phyloP scores from a whole-genome alignment of 352 stramenopile species.

The Aphanomyces stellatus region DNA sequence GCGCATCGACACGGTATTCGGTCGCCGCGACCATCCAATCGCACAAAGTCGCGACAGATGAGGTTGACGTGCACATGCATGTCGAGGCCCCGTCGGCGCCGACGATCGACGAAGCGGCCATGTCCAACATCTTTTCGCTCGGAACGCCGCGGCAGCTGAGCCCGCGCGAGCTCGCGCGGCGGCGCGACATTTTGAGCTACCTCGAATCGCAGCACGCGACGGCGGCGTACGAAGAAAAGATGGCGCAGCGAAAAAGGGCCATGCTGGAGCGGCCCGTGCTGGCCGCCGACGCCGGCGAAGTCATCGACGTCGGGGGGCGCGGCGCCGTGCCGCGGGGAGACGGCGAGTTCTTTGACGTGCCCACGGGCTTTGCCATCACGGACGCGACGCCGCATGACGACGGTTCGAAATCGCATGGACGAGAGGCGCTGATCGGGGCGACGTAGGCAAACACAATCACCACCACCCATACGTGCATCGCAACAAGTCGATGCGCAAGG shows the following conservation, averaged over 20 bases:
- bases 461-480: too few species aligned
- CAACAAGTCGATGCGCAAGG: too few species aligned
- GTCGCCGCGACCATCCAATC: neutral
- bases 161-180: constrained; percentile 32
- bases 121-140: constrained; percentile 54
- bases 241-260: neutral
- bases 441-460: too few species aligned
- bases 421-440: too few species aligned
- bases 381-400: too few species aligned
- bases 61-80: constrained; percentile 10
- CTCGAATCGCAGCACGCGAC: constrained; percentile 31
- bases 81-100: neutral
- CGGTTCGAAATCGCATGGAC: too few species aligned
- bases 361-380: neutral
- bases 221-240: neutral
- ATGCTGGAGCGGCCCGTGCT: neutral
- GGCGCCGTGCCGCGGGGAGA: too few species aligned
- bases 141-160: constrained; percentile 47
- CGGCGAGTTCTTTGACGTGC: neutral
- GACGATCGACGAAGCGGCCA: neutral
- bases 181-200: constrained; percentile 42
- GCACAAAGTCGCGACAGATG: constrained; percentile 2
- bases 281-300: neutral
- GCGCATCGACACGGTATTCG: neutral
- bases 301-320: too few species aligned